Evolutionary conservation across 1,284 basidiomycete species (phyloP).

Genomic region (Peniophora sp.): DNA sequence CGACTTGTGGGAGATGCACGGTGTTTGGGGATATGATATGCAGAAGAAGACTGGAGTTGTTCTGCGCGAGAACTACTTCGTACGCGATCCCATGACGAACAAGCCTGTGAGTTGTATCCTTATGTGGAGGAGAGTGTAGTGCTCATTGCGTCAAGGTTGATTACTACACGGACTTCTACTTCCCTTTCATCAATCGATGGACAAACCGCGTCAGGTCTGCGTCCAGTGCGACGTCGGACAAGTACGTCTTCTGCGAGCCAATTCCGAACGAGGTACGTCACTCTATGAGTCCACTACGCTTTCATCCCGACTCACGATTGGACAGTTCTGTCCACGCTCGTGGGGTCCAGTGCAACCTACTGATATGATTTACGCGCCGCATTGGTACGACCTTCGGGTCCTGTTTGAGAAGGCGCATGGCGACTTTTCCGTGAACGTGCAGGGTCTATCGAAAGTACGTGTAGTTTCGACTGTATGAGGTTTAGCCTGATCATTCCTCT

Average conservation of each 20-base stretch:
- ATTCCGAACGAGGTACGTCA: constrained; percentile 82
- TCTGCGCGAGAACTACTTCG: constrained; percentile 84
- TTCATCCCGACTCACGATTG: too few relatives aligned
- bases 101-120: constrained; percentile 35
- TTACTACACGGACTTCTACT: constrained; percentile 85
- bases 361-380: constrained; percentile 85
- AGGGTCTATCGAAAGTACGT: constrained; percentile 75
- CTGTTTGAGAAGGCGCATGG: constrained; percentile 80
- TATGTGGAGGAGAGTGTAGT: not conserved
- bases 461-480: not conserved
- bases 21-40: constrained; percentile 88
- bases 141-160: constrained; percentile 41
- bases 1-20: constrained; percentile 89
- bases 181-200: constrained; percentile 75
- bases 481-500: not conserved
- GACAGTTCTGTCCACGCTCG: constrained; percentile 64
- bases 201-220: constrained; percentile 51
- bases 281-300: not conserved
- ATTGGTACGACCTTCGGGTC: constrained; percentile 85
- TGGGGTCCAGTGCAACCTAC: constrained; percentile 61
- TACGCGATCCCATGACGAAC: constrained; percentile 54
- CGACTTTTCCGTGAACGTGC: constrained; percentile 83
- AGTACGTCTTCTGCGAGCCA: constrained; percentile 73
- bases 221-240: constrained; percentile 43
- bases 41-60: constrained; percentile 66